Base-by-base conservation (phyloP, 768 basidiomycete genomes). In the Termitomyces sp. region DNA sequence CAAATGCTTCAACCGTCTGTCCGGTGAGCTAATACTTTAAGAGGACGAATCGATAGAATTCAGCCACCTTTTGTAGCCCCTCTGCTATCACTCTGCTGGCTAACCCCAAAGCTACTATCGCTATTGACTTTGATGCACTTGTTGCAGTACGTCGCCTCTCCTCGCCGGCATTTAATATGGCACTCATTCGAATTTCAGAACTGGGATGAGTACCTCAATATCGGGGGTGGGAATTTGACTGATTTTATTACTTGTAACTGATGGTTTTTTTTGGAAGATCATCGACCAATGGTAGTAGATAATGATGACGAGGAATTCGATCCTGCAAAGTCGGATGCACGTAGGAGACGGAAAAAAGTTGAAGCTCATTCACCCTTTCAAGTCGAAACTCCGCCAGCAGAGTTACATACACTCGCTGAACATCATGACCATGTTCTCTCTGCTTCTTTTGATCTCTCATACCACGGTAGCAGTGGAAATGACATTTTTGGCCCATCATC, bases 1-100 rank as follows among this genome's bases (percentile, higher is more conserved):
- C 87, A 92, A 67, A 86, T 93, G 83, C 76, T 77, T 19, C 88
- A 90, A 61, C 77, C 85, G 0, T 82, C 74, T 41, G 78, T 83
- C 25, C 81, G 82, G 90, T 90, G 65, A 57, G 77, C 7, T 7
- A n/a, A 67, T 23, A 10, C 8, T 25, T 11, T 44, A 8, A 29
- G 19, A n/a, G 14, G 49, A 47, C 23, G 21, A 16, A 23, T 42
- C 5, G 11, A 23, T 52, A 4, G 44, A 9, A 37, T 34, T 44
- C 5, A 45, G 8, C 44, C 3, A 12, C 19, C 11, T 42, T 32
- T 34, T 52, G 14, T 44, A 86, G 84, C 46, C 72, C 78, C 12
- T 75, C 82, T 34, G 71, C 77, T n/a, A 68, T 84, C 23, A 85
- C 79, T 14, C 68, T 86, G 25, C 71, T 69, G n/a, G 72, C 75